Evolutionary conservation across 495 filamentous ascomycete genomes (phyloP), one percentile per base, ranked within the genome.

Genomic region (Penicillium dipodomyicola): DNA sequence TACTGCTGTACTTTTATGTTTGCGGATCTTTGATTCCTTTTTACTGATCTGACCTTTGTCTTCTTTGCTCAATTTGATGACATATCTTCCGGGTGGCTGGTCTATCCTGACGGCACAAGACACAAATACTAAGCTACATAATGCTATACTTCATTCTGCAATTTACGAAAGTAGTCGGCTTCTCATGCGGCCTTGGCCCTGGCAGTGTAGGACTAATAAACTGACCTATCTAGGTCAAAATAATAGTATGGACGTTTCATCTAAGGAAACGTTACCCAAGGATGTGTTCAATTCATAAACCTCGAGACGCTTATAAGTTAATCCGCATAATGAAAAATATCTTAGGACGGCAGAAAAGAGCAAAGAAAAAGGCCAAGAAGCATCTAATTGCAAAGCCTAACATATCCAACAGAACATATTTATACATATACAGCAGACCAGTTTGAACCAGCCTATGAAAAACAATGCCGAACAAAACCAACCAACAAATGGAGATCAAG

Each of bases 321-420:
- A n/a, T 37, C 33, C 14, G 0, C 14, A 37, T 14, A 37, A 37
- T 7, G 14, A 37, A 37, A 37, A 11, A 2, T 12, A 10, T 22
- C 11, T 12, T 20, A 8, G n/a, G 19, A 39, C 4, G n/a, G 2
- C 15, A 19, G n/a, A 22, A 50, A n/a, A 50, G 4, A 33, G 43
- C n/a, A 54, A 32, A 30, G 23, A 25, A 35, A 35, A 35, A 32
- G 30, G 44, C 42, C 20, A 22, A 23, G n/a, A 35, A 49, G 14
- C 57, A 54, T 54, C n/a, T 27, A 45, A 50, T 44, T 58, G 29
- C 44, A 17, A 43, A 42, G 42, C 35, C 48, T 51, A 41, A 49
- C 45, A 56, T 58, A 60, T 57, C 35, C 47, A 57, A 56, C 40
- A 51, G 50, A 52, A 32, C 35, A 62, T 68, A 63, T 68, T 65